Base-by-base conservation (phyloP, 305 asterid genomes). In the Andrographis paniculata region DNA sequence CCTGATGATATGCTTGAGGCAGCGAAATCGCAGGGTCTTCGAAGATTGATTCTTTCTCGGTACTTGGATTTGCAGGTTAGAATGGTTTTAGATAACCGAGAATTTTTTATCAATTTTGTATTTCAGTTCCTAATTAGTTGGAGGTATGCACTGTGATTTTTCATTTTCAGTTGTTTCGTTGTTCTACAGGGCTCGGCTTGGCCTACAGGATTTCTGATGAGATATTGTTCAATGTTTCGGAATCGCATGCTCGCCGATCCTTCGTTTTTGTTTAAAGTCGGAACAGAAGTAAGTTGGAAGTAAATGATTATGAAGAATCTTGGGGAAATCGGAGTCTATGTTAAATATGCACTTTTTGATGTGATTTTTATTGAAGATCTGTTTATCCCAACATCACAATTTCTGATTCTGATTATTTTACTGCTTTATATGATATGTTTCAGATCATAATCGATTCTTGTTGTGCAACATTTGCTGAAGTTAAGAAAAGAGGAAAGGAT, bases 381-480 rank as follows among this genome's bases (percentile, higher is more conserved):
- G n/a, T 49, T 42, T 23, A 16, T 14, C 41, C 1, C 27, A 41
- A n/a, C 35, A 31, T 30, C 50, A 17, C 12, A 50, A 15, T 21
- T 33, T 9, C 42, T 54, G 48, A 16, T 17, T 33, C 15, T 46
- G 20, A 42, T 28, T 12, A 20, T 36, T n/a, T 46, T 42, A 46
- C 43, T 42, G 1, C 10, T 28, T 9, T 36, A 16, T 55, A 44
- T 67, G 55, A 52, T 28, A 53, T 31, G 40, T 36, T 56, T 43
- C 77, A 87, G 96, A 76, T 87, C 49, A 77, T 76, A 18, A 87
- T 84, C 21, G 96, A 87, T 78, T 70, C 96, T 43, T 78, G 95
- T 58, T 83, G 92, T 75, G 93, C 96, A 41, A 87, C 96, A 49
- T 84, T 84, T 75, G 96, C 96, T 17, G 95, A 87, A 72, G 86